phyloP scores from a whole-genome alignment of 106 monocot genomes.

The Phalaenopsis equestris region DNA sequence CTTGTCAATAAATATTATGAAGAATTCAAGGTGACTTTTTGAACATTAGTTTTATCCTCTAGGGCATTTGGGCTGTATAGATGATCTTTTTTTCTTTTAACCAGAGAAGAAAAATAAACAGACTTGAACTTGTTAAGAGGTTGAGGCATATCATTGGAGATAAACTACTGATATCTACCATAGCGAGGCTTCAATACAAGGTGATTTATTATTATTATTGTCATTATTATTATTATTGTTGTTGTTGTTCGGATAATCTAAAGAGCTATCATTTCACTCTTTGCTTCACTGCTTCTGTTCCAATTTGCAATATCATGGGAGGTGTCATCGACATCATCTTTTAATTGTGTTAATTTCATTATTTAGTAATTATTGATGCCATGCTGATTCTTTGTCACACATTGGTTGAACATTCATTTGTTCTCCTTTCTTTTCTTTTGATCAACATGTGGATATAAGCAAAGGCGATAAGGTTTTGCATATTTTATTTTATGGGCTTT shows the following conservation, averaged over 20 bases:
- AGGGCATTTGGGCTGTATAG: background rate
- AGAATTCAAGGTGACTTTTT: conserved; percentile 62
- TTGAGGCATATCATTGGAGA: conserved; percentile 78
- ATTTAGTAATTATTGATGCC: background rate
- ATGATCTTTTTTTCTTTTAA: conserved; percentile 6
- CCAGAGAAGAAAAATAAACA: conserved; percentile 57
- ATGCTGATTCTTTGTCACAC: background rate
- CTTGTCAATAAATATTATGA: conserved; percentile 65
- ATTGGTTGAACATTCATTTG: background rate
- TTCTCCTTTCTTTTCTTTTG: background rate
- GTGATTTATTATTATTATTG: background rate
- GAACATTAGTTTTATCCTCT: background rate
- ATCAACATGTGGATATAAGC: background rate
- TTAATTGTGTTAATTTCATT: background rate
- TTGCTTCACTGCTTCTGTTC: background rate
- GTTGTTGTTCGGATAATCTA: background rate
- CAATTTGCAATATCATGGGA: background rate
- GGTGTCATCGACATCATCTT: background rate
- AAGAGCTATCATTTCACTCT: background rate
- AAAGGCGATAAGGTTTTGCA: background rate
- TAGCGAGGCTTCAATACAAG: conserved; percentile 77
- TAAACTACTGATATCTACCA: conserved; percentile 76
- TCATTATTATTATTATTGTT: background rate
- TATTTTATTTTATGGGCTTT: background rate
- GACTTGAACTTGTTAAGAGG: conserved; percentile 74